Conservation (phyloP, 345 rosid genomes). For the Erysimum cheiranthoides region DNA sequence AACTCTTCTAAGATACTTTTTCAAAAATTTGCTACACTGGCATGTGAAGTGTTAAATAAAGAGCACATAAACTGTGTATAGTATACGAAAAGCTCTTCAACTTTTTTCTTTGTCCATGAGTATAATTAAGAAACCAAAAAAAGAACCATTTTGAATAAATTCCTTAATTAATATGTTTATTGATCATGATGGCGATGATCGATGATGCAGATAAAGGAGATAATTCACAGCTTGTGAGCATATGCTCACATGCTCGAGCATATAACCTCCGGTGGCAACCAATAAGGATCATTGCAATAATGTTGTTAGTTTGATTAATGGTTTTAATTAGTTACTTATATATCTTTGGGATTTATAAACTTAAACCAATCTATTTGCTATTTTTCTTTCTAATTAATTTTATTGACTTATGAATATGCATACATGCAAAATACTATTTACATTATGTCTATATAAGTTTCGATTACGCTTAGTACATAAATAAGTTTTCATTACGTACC, state of each 20-base stretch:
- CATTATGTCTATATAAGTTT: conserved; percentile 18
- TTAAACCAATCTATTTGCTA: conserved; percentile 9
- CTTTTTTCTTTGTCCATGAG: conserved; percentile 39
- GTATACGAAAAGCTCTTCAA: conserved; percentile 40
- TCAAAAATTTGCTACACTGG: not conserved
- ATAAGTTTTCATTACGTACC: not conserved
- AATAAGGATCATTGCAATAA: conserved; percentile 41
- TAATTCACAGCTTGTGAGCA: conserved; percentile 40
- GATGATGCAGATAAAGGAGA: conserved; percentile 42
- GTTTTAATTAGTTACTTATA: conserved; percentile 21
- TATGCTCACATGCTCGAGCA: conserved; percentile 45
- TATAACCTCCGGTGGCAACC: conserved; percentile 36
- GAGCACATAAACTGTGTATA: conserved; percentile 41
- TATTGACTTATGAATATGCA: conserved; percentile 2
- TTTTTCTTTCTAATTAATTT: conserved; percentile 4
- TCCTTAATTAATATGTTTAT: conserved; percentile 29
- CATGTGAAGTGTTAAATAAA: conserved; percentile 40
- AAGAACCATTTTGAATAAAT: conserved; percentile 34
- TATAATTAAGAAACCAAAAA: conserved; percentile 31
- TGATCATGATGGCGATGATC: conserved; percentile 16
- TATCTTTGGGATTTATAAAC: not conserved
- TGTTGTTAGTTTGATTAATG: conserved; percentile 20
- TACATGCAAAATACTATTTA: not conserved
- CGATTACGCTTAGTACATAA: not conserved
- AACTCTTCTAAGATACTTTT: too few relatives aligned